These are phyloP conservation scores for Backusella sp. DNA, from an alignment of 192 early-diverging fungal genomes.

Conservation along the genomic window DNA sequence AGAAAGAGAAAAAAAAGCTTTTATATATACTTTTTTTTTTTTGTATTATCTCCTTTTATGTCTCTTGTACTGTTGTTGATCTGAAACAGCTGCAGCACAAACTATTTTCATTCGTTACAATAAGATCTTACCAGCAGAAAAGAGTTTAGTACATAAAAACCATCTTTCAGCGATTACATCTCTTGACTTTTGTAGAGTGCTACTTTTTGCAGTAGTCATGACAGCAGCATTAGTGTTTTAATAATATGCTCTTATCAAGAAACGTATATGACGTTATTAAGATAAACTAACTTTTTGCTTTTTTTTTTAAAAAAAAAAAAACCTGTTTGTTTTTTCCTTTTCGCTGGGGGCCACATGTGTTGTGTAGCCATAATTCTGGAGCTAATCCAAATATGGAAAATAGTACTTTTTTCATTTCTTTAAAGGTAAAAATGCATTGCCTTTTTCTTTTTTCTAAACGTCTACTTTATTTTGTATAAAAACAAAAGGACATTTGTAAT, in stretches of 20 bases:
- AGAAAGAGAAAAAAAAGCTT: constrained; percentile 11
- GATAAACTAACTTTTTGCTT: neutral
- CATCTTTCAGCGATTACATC: neutral
- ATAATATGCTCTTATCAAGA: neutral
- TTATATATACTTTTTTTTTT: neutral
- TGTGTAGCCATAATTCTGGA: neutral
- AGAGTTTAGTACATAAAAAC: neutral
- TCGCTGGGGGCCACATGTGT: neutral
- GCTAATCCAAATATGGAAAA: neutral
- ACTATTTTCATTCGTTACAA: neutral
- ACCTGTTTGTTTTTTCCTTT: neutral
- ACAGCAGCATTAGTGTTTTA: neutral
- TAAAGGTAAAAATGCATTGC: neutral
- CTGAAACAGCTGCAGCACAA: neutral
- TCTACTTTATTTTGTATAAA: neutral
- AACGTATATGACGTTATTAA: neutral
- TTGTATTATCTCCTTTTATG: neutral
- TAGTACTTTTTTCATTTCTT: neutral
- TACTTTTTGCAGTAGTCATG: neutral
- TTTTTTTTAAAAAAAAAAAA: neutral
- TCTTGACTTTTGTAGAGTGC: neutral
- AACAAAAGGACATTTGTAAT: neutral
- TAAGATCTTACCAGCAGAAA: neutral
- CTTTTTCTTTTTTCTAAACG: neutral
- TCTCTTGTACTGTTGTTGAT: neutral